Base-by-base conservation (phyloP, 495 filamentous ascomycete genomes). In the Xylaria telfairii region DNA sequence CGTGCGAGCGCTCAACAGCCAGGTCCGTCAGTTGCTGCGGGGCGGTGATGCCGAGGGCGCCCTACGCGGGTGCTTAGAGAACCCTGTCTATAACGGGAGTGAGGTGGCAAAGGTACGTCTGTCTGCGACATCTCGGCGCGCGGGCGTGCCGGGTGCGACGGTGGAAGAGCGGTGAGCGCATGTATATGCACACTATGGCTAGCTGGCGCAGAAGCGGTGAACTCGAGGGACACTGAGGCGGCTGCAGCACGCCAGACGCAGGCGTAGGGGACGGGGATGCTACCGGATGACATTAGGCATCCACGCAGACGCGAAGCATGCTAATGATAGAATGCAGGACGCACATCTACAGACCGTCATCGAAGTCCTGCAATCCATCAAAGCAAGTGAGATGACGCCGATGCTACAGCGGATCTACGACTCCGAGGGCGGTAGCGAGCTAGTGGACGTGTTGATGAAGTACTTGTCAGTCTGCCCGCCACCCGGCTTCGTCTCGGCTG, bases 341-440 rank as follows among this genome's bases (percentile, higher is more conserved):
- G 81, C 92, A 17, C 93, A 96, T 76, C 83, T 95, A 68, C 88
- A 91, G 49, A 92, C 92, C 12, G 91, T 97, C 10, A 89, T 91
- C 42, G 94, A 97, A 80, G 93, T 96, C 47, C 84, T 97, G 70
- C 93, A 96, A 81, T 92, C 91, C 12, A 97, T 96, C 78, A 92
- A 94, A 72, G 92, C 93, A 78, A 90, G 90, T 59, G 94, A 97
- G 74, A 97, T 97, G 93, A 91, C 90, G 39, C 90, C 92, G 2
- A 89, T 97, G 76, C 82, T 97, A 63, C 88, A 89, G 78, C 86
- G 90, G 17, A 92, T 97, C 70, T 95, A 92, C 77, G 80, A 78
- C 19, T 87, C 88, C 3, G 84, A 90, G 49, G 90, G 91, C 51
- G 93, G 94, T 0, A 86, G 88, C 63, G 94, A 96, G 81, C 80